Evolutionary conservation across 2,329 filamentous ascomycete species (phyloP).

Genomic region (Pseudocercospora cruenta): DNA sequence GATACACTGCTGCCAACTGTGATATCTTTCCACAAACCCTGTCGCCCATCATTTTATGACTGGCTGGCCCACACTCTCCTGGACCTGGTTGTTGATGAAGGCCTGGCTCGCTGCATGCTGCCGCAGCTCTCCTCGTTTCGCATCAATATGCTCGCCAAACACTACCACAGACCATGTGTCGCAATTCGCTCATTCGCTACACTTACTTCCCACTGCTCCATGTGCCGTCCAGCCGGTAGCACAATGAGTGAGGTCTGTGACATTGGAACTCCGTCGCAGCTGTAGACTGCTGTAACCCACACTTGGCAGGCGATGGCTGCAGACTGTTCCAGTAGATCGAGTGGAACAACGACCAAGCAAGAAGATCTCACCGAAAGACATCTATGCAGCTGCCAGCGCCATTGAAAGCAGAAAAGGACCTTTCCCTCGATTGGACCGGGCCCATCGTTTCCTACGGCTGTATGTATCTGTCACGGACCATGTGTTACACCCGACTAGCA

Average conservation of each 20-base stretch:
- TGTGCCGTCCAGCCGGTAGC: not conserved
- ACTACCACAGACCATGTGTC: not conserved
- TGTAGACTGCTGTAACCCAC: not conserved
- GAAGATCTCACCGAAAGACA: not conserved
- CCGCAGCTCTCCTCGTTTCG: conserved; percentile 3
- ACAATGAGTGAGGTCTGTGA: not conserved
- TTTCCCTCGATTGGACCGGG: not conserved
- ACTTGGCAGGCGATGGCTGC: not conserved
- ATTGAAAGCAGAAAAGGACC: not conserved
- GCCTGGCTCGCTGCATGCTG: not conserved
- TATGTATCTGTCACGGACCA: not conserved
- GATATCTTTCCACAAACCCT: not conserved
- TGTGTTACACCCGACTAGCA: conserved; percentile 6
- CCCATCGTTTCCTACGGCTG: not conserved
- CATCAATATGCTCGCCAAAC: not conserved
- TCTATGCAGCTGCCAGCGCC: not conserved
- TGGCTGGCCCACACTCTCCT: not conserved
- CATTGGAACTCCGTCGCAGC: not conserved
- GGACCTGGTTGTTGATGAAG: not conserved
- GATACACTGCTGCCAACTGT: not conserved
- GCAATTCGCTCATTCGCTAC: not conserved
- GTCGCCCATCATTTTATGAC: not conserved
- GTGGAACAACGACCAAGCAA: not conserved
- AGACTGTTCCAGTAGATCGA: not conserved
- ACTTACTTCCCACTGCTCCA: not conserved